Percentiles rank a stretch among this genome's conserved stretches.
phyloP scores from a whole-genome alignment of 176 grass and related monocot genomes.

The Elymus sibiricus region DNA sequence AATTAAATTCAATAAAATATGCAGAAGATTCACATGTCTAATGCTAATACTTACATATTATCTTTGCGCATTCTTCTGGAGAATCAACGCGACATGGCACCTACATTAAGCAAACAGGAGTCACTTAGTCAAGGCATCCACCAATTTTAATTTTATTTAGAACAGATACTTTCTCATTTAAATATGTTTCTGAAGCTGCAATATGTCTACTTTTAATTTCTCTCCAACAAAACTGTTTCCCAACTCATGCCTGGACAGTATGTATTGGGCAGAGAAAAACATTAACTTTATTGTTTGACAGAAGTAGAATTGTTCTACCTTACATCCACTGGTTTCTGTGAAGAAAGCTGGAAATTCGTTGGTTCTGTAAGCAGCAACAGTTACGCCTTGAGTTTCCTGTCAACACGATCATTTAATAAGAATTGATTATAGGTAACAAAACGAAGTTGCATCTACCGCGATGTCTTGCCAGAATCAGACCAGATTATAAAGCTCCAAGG shows the following conservation, averaged over 20 bases:
- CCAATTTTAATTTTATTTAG: background rate
- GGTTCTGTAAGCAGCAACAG: constrained; percentile 72
- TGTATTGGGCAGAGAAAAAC: background rate
- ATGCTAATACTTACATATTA: constrained; percentile 57
- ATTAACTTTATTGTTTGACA: constrained; percentile 6
- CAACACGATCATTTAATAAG: background rate
- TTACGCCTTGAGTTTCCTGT: constrained; percentile 96
- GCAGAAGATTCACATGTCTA: background rate
- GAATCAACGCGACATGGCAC: constrained; percentile 74
- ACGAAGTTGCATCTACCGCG: background rate
- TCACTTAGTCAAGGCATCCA: background rate
- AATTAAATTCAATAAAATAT: background rate
- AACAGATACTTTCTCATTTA: background rate
- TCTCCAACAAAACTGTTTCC: background rate
- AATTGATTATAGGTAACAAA: background rate
- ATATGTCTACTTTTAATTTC: background rate
- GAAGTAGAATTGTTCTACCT: constrained; percentile 47
- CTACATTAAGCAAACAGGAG: constrained; percentile 39
- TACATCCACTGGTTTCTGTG: constrained; percentile 71
- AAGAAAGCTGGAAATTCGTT: constrained; percentile 96
- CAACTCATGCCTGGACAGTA: background rate
- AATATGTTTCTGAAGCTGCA: background rate
- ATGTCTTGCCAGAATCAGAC: background rate
- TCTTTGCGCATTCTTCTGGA: constrained; percentile 79
- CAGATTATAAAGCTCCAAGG: background rate